phyloP scores from a whole-genome alignment of 768 basidiomycete species.

The Suillus spraguei region DNA sequence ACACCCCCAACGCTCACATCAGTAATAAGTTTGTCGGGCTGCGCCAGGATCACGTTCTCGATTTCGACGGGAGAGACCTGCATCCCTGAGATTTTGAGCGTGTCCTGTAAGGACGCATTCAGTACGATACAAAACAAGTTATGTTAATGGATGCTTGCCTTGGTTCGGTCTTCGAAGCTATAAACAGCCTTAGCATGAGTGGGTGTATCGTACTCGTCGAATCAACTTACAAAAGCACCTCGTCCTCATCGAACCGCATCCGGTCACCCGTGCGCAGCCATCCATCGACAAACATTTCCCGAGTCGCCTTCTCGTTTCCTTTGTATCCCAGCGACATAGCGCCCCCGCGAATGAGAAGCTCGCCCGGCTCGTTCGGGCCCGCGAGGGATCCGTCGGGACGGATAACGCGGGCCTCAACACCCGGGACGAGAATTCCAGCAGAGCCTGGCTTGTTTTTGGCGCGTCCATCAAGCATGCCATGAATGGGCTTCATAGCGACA shows the following conservation, averaged over 20 bases:
- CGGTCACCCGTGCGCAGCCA: slow-evolving; percentile 73
- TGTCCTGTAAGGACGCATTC: slow-evolving; percentile 48
- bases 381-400: slow-evolving; percentile 56
- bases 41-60: slow-evolving; percentile 58
- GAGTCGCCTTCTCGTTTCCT: slow-evolving; percentile 63
- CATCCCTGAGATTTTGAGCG: slow-evolving; percentile 67
- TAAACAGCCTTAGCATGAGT: neutral
- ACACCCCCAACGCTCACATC: slow-evolving; percentile 74
- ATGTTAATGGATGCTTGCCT: slow-evolving; percentile 45
- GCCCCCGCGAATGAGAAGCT: slow-evolving; percentile 53
- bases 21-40: slow-evolving; percentile 56
- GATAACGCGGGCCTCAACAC: slow-evolving; percentile 57
- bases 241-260: slow-evolving; percentile 54
- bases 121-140: neutral
- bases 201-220: neutral
- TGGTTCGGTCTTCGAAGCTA: slow-evolving; percentile 68
- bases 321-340: slow-evolving; percentile 64
- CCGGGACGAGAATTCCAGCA: slow-evolving; percentile 57
- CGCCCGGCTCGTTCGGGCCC: slow-evolving; percentile 56
- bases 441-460: slow-evolving; percentile 37
- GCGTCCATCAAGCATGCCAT: slow-evolving; percentile 44
- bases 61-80: slow-evolving; percentile 78
- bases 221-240: slow-evolving; percentile 58
- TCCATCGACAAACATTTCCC: slow-evolving; percentile 61
- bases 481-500: slow-evolving; percentile 41